phyloP scores from a whole-genome alignment of 2,329 filamentous ascomycete species.

The Venturia carpophila region DNA sequence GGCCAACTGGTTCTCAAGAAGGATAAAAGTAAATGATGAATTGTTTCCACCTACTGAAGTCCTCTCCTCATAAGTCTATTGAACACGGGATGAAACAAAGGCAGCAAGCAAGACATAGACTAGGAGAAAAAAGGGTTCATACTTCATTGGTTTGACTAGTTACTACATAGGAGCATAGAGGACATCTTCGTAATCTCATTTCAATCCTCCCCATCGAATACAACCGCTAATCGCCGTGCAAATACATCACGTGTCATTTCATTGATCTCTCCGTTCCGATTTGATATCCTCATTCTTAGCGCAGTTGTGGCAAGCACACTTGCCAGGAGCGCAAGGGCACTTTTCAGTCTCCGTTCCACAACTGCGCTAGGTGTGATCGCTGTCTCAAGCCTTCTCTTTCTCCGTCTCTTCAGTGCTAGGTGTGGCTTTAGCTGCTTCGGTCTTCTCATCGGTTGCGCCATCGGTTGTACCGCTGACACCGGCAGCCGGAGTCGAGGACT shows the following conservation, averaged over 20 bases:
- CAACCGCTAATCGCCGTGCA: neutral
- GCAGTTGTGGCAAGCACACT: slow-evolving; percentile 41
- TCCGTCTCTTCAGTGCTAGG: slow-evolving; percentile 30
- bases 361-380: slow-evolving; percentile 42
- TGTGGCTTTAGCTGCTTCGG: slow-evolving; percentile 1
- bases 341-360: slow-evolving; percentile 36
- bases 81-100: too few species aligned
- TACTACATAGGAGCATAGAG: neutral
- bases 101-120: neutral
- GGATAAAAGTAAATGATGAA: too few species aligned
- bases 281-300: slow-evolving; percentile 37
- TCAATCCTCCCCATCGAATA: neutral
- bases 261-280: neutral
- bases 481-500: slow-evolving; percentile 53
- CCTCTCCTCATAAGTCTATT: too few species aligned
- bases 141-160: neutral
- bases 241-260: neutral
- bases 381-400: slow-evolving; percentile 33
- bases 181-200: neutral
- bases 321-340: slow-evolving; percentile 39
- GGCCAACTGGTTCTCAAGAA: too few species aligned
- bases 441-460: slow-evolving; percentile 45
- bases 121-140: neutral
- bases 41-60: too few species aligned
- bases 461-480: slow-evolving; percentile 41